Evolutionary conservation across 768 basidiomycete genomes (phyloP), one percentile per base, ranked within the genome.

Genomic region (Tricholomella constricta): DNA sequence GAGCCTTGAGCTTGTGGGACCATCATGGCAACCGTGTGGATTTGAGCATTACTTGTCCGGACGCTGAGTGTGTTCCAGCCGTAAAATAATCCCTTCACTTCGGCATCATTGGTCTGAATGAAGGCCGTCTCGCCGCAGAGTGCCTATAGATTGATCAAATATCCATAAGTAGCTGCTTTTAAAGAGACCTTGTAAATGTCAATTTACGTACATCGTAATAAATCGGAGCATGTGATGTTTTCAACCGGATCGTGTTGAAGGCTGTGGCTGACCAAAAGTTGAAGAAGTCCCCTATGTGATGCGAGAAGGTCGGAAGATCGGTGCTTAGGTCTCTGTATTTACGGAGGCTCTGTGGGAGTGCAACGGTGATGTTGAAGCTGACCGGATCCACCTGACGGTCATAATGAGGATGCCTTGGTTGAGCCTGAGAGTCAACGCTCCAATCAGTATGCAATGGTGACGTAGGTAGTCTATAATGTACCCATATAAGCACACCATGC

Each of bases 161-260:
- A 26, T 32, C 17, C 7, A n/a, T n/a, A 31, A 29, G 7, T 20
- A 34, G n/a, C 20, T 12, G 20, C 6, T 23, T 45, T 5, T 9
- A 2, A 14, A 32, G 17, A 9, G 4, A 32, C 17, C 31, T 6
- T 6, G 31, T 31, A 31, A 27, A 11, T n/a, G 17, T 25, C 9
- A n/a, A n/a, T n/a, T n/a, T n/a, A 41, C 48, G n/a, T 32, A 49
- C 48, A 29, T 37, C 48, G 29, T 40, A 31, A 17, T 49, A n/a
- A 20, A 49, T 31, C 2, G 48, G 25, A 4, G 48, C 48, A 17
- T 49, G 3, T 6, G 15, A 31, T 6, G 36, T 31, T 11, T 41
- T 49, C 11, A 49, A 41, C 29, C 48, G 48, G 29, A 49, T 20
- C 7, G 36, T 31, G 4, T 17, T 17, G 29, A 49, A 49, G 9